Evolutionary conservation across 2,329 filamentous ascomycete genomes (phyloP).

Genomic region (Hymenoscyphus scutula): DNA sequence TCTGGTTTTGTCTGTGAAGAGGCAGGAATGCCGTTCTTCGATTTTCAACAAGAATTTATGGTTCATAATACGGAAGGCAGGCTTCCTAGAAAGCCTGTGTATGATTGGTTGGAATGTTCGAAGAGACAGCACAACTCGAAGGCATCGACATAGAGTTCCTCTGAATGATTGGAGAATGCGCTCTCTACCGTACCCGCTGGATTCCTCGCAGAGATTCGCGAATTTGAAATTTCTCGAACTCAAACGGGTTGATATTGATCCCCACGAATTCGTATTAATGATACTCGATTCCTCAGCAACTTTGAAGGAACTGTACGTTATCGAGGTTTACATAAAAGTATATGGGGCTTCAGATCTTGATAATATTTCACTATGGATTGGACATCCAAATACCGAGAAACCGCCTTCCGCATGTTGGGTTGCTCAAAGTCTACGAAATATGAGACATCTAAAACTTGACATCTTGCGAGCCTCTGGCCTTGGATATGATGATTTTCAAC

Average conservation of each 20-base stretch:
- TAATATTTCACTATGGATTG: constrained; percentile 34
- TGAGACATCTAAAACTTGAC: constrained; percentile 28
- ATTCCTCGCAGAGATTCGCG: constrained; percentile 15
- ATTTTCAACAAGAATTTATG: constrained; percentile 48
- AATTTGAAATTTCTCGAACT: constrained; percentile 34
- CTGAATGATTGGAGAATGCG: constrained; percentile 32
- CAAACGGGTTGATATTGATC: constrained; percentile 34
- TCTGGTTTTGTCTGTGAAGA: constrained; percentile 47
- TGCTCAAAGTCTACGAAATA: constrained; percentile 30
- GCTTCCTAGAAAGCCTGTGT: constrained; percentile 46
- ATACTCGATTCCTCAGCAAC: constrained; percentile 30
- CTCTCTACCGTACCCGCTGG: constrained; percentile 30
- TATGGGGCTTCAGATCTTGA: constrained; percentile 18
- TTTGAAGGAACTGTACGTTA: constrained; percentile 36
- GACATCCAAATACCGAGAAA: constrained; percentile 19
- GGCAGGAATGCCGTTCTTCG: constrained; percentile 41
- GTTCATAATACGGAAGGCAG: constrained; percentile 48
- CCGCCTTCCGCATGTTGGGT: constrained; percentile 29
- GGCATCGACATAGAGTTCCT: constrained; percentile 21
- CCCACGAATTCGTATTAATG: constrained; percentile 27
- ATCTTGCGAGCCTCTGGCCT: constrained; percentile 34
- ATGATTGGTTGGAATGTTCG: constrained; percentile 42
- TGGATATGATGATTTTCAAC: constrained; percentile 36
- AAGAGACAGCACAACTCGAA: constrained; percentile 25
- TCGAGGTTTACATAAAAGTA: constrained; percentile 37